phyloP scores from a whole-genome alignment of 768 basidiomycete genomes.

The Termitomyces titanicus region DNA sequence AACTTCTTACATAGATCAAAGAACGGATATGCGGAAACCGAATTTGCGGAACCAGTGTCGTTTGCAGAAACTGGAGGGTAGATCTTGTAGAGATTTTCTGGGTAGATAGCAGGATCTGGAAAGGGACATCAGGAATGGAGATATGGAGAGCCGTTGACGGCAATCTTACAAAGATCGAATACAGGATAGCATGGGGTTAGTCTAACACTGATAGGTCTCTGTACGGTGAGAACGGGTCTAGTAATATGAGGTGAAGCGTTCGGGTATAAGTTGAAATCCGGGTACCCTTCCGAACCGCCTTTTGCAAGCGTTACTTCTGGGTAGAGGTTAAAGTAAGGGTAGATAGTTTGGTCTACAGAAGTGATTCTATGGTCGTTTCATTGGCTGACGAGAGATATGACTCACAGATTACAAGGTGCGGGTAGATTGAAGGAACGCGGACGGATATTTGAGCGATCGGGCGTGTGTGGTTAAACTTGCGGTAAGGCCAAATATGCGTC shows the following conservation, averaged over 20 bases:
- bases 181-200: conserved; percentile 21
- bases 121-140: background rate
- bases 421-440: conserved; percentile 13
- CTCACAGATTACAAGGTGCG: conserved; percentile 17
- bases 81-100: conserved; percentile 31
- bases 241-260: background rate
- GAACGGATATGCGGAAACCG: conserved; percentile 7
- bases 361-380: conserved; percentile 10
- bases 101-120: conserved; percentile 28
- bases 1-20: conserved; percentile 16
- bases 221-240: background rate
- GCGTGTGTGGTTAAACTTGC: background rate
- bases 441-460: conserved; percentile 18
- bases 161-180: conserved; percentile 29
- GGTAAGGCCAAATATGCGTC: conserved; percentile 19
- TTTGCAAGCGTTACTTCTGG: background rate
- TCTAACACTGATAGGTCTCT: conserved; percentile 2
- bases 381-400: background rate
- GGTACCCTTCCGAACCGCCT: background rate
- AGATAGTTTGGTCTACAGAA: conserved; percentile 26
- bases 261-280: background rate
- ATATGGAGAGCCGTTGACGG: background rate
- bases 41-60: background rate
- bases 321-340: conserved; percentile 28
- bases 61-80: conserved; percentile 24